Evolutionary conservation across 345 rosid genomes (phyloP).

Genomic region (Cardamine chenopodiifolia): DNA sequence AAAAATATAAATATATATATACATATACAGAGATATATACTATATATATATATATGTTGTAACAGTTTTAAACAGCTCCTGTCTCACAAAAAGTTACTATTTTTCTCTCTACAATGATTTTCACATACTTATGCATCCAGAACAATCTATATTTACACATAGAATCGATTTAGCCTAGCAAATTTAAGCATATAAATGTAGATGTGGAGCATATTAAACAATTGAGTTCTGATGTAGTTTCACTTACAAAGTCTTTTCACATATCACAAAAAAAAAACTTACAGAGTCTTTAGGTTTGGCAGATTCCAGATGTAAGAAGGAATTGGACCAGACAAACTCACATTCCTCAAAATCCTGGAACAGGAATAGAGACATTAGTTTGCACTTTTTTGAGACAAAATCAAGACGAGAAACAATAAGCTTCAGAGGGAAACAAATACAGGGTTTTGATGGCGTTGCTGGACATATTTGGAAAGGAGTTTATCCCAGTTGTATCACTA

Average conservation of each 20-base stretch:
- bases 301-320: constrained; percentile 33
- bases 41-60: too few species aligned
- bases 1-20: too few species aligned
- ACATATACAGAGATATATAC: too few species aligned
- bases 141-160: neutral
- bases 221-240: neutral
- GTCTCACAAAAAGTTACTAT: neutral
- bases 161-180: neutral
- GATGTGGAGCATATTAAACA: neutral
- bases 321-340: constrained; percentile 32
- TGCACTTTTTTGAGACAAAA: neutral
- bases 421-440: constrained; percentile 1
- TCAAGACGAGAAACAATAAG: neutral
- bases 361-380: neutral
- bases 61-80: too few species aligned
- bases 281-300: neutral
- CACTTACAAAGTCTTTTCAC: neutral
- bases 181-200: neutral
- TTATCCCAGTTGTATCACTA: constrained; percentile 44
- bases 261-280: neutral
- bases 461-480: constrained; percentile 46
- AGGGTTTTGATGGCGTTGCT: constrained; percentile 31
- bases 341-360: constrained; percentile 37
- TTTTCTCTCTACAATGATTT: neutral
- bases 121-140: neutral